Percentiles rank a stretch among this genome's conserved stretches.
Conservation (phyloP, 768 basidiomycete genomes). For the Leccinellum albellum region DNA sequence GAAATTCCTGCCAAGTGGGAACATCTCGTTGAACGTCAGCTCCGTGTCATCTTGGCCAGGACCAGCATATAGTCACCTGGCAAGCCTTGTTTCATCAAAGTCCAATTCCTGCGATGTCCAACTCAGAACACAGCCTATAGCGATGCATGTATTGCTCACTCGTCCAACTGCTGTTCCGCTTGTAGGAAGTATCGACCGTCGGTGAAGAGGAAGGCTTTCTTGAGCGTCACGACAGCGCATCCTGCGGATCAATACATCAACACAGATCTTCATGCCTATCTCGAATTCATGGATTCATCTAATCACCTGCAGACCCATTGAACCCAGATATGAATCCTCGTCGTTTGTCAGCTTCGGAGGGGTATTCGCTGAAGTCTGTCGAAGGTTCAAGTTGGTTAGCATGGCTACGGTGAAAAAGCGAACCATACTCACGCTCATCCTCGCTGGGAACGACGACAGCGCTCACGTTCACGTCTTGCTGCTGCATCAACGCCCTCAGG, state of each 20-base stretch:
- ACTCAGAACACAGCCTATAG: conserved; percentile 1
- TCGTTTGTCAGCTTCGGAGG: conserved; percentile 77
- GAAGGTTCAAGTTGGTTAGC: neutral
- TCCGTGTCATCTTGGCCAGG: neutral
- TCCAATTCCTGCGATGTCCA: conserved; percentile 67
- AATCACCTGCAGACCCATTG: conserved; percentile 84
- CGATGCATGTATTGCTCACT: conserved; percentile 39
- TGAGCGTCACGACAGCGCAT: conserved; percentile 68
- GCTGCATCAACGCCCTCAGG: conserved; percentile 69
- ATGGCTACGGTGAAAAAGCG: neutral
- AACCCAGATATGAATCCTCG: conserved; percentile 91
- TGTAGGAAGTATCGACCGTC: conserved; percentile 96
- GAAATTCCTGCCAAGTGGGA: conserved; percentile 86
- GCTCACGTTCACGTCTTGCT: conserved; percentile 50
- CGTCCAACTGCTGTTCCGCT: conserved; percentile 83
- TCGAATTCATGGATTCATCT: neutral
- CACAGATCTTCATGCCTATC: neutral
- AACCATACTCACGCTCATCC: conserved; percentile 72
- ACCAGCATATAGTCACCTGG: conserved; percentile 46
- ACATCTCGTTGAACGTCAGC: conserved; percentile 51
- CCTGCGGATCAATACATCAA: conserved; percentile 40
- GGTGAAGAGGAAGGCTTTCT: conserved; percentile 82
- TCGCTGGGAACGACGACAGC: conserved; percentile 86
- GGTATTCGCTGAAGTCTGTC: conserved; percentile 85
- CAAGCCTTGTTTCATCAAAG: conserved; percentile 86